Percentiles rank a stretch among this genome's conserved stretches.
These are phyloP conservation scores for Cucurbita ficifolia DNA, from an alignment of 306 rosid genomes.

Conservation along the genomic window DNA sequence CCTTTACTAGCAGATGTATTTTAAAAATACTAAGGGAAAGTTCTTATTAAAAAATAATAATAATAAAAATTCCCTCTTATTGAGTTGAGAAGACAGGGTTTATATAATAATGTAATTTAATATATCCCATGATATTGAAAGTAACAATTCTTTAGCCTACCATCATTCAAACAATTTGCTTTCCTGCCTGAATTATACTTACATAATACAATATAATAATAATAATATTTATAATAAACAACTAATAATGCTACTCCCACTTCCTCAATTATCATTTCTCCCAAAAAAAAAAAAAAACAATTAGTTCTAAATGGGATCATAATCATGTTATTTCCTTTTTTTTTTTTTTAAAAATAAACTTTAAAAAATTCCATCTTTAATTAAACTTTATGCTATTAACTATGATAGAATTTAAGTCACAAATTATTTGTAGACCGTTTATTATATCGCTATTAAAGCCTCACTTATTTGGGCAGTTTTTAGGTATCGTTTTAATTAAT, in stretches of 20 bases:
- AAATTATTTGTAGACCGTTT: not conserved
- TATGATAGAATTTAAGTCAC: too few relatives aligned
- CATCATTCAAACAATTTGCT: conserved; percentile 8
- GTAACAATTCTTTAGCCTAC: conserved; percentile 4
- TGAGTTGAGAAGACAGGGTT: too few relatives aligned
- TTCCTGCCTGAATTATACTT: conserved; percentile 13
- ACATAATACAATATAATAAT: not conserved
- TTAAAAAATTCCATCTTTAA: not conserved
- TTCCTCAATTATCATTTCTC: conserved; percentile 6
- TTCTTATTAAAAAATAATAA: too few relatives aligned
- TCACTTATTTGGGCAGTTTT: not conserved
- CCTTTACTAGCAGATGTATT: too few relatives aligned
- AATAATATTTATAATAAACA: not conserved
- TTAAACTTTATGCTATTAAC: not conserved
- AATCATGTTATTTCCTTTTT: conserved; percentile 3
- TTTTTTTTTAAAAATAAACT: conserved; percentile 9
- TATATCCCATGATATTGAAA: conserved; percentile 8
- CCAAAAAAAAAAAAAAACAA: not conserved
- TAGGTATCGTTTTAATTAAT: too few relatives aligned
- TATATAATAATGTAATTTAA: not conserved
- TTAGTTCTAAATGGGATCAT: conserved; percentile 22
- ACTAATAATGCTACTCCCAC: not conserved
- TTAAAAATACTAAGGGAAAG: too few relatives aligned
- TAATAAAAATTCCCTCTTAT: too few relatives aligned
- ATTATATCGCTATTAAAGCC: not conserved